These are phyloP conservation scores for Penicillium manginii DNA, from an alignment of 495 filamentous ascomycete genomes.

Conservation along the genomic window DNA sequence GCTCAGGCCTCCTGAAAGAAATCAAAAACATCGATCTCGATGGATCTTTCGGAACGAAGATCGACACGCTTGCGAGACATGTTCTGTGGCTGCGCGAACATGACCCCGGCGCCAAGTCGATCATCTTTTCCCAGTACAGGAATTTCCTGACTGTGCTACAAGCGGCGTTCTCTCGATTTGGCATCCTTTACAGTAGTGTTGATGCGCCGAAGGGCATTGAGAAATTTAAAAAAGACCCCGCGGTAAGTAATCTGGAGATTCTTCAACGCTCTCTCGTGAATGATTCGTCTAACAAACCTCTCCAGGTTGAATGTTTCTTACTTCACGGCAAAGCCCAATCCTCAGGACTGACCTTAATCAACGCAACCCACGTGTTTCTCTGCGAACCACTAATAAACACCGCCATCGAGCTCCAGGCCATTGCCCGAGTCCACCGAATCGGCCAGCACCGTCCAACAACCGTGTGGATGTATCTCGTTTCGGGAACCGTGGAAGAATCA, in stretches of 20 bases:
- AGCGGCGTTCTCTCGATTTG: constrained; percentile 65
- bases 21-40: constrained; percentile 82
- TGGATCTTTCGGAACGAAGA: constrained; percentile 82
- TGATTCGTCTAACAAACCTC: background rate
- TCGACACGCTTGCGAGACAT: constrained; percentile 81
- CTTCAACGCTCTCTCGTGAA: background rate
- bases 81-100: constrained; percentile 80
- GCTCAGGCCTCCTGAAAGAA: constrained; percentile 66
- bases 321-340: constrained; percentile 87
- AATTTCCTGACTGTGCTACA: constrained; percentile 78
- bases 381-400: constrained; percentile 94
- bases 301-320: constrained; percentile 76
- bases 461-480: constrained; percentile 92
- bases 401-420: constrained; percentile 90
- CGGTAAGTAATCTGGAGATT: constrained; percentile 39
- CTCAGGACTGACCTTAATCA: constrained; percentile 85
- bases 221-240: constrained; percentile 74
- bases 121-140: constrained; percentile 87
- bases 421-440: constrained; percentile 91
- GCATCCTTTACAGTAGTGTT: constrained; percentile 73
- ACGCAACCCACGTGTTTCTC: constrained; percentile 91
- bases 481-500: constrained; percentile 84
- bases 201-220: constrained; percentile 65
- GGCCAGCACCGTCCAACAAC: constrained; percentile 86
- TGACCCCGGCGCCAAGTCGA: constrained; percentile 86